Conservation (phyloP, 805 yeast genomes). For the Ascoidea rubescens region DNA sequence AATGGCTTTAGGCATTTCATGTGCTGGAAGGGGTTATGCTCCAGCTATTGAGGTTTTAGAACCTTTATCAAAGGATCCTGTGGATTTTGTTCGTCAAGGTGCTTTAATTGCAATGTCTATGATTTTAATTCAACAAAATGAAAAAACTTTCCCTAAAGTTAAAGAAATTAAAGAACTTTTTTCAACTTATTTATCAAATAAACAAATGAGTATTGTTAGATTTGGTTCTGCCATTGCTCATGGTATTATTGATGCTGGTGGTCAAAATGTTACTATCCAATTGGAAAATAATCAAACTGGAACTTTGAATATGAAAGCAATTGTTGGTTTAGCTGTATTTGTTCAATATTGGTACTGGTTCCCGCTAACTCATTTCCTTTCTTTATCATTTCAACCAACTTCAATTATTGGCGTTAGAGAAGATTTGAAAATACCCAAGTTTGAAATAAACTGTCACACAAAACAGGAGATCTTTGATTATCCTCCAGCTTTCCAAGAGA, state of each 20-base stretch:
- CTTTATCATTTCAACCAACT: conserved; percentile 87
- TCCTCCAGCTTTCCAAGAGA: conserved; percentile 78
- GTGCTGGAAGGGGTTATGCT: conserved; percentile 86
- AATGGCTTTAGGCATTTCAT: conserved; percentile 89
- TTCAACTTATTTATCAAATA: conserved; percentile 73
- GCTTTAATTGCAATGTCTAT: conserved; percentile 86
- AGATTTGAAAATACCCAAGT: conserved; percentile 77
- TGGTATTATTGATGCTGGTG: conserved; percentile 98
- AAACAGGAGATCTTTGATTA: conserved; percentile 72
- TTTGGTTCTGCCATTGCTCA: conserved; percentile 96
- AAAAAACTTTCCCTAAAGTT: conserved; percentile 68
- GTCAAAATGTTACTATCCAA: conserved; percentile 90
- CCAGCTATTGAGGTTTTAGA: conserved; percentile 87
- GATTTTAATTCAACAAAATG: conserved; percentile 84
- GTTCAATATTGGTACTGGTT: conserved; percentile 98
- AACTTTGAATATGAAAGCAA: conserved; percentile 78
- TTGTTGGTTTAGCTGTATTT: conserved; percentile 83
- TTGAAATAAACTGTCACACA: conserved; percentile 68
- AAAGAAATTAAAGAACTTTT: conserved; percentile 60
- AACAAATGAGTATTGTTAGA: conserved; percentile 93
- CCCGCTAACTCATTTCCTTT: conserved; percentile 88
- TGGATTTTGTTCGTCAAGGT: conserved; percentile 96
- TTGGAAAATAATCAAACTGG: conserved; percentile 82
- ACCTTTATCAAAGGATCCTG: conserved; percentile 86
- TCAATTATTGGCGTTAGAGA: conserved; percentile 75